Evolutionary conservation across 371 early-diverging fungal species (phyloP).

Genomic region (Syncephalis fuscata): DNA sequence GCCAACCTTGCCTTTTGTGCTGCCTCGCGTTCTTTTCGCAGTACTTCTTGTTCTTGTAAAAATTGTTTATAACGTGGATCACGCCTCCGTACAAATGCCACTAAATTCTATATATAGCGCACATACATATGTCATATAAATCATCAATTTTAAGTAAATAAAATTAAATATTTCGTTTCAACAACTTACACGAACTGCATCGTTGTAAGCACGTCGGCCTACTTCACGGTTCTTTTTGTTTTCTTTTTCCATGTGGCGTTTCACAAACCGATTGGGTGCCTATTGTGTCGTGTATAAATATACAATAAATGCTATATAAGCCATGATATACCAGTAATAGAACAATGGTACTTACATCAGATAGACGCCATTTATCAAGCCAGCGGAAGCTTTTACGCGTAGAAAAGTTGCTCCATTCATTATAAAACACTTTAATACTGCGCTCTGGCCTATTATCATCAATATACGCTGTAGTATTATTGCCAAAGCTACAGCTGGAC

Average conservation of each 20-base stretch:
- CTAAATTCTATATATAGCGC: slow-evolving; percentile 20
- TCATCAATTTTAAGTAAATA: slow-evolving; percentile 11
- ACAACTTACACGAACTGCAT: slow-evolving; percentile 33
- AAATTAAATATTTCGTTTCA: slow-evolving; percentile 5
- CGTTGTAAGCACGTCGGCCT: slow-evolving; percentile 71
- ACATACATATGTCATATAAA: not conserved
- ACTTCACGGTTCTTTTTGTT: slow-evolving; percentile 73
- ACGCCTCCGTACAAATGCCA: slow-evolving; percentile 42
- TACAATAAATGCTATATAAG: not conserved
- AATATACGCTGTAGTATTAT: slow-evolving; percentile 25
- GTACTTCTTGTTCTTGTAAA: slow-evolving; percentile 25
- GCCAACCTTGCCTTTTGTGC: slow-evolving; percentile 30
- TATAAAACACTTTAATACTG: slow-evolving; percentile 39
- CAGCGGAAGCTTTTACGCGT: slow-evolving; percentile 72
- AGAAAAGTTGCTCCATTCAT: slow-evolving; percentile 55
- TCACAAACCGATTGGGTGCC: slow-evolving; percentile 61
- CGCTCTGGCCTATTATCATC: slow-evolving; percentile 13
- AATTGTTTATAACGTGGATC: slow-evolving; percentile 57
- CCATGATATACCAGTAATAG: not conserved
- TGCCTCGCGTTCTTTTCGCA: slow-evolving; percentile 23
- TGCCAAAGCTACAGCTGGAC: slow-evolving; percentile 32
- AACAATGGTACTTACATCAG: slow-evolving; percentile 20
- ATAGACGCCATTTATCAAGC: slow-evolving; percentile 71
- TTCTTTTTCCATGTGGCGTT: slow-evolving; percentile 81
- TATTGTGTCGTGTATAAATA: not conserved